These are phyloP conservation scores for Pezicula rhizophila DNA, from an alignment of 2,329 filamentous ascomycete species.

Conservation along the genomic window DNA sequence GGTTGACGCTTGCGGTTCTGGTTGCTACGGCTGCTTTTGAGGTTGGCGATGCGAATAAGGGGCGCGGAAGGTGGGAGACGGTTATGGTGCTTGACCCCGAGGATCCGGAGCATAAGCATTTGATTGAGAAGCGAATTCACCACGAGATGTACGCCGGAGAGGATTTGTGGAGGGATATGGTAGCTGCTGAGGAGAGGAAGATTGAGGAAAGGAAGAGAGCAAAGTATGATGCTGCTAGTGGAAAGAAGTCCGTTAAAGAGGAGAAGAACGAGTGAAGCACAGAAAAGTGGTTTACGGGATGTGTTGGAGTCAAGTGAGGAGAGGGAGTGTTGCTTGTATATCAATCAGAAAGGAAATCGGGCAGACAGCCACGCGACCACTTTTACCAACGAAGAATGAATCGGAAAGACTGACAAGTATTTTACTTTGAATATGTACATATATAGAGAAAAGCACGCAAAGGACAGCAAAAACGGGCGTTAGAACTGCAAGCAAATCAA, in stretches of 20 bases:
- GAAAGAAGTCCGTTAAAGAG: no score
- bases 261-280: no score
- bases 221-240: background rate
- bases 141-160: slow-evolving; percentile 83
- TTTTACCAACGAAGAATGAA: background rate
- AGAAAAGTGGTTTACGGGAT: no score
- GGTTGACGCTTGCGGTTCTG: slow-evolving; percentile 61
- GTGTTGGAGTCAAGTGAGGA: no score
- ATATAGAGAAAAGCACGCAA: no score
- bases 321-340: no score
- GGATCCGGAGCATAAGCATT: slow-evolving; percentile 74
- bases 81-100: slow-evolving; percentile 73
- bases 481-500: no score
- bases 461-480: no score
- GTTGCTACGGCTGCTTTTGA: slow-evolving; percentile 64
- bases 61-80: slow-evolving; percentile 76
- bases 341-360: background rate
- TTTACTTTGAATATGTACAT: no score
- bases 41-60: slow-evolving; percentile 68
- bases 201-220: slow-evolving; percentile 35
- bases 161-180: slow-evolving; percentile 93
- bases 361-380: background rate
- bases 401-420: background rate
- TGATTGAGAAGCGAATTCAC: slow-evolving; percentile 83
- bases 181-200: slow-evolving; percentile 67